Evolutionary conservation across 1,284 basidiomycete genomes (phyloP).

Genomic region (Ceratobasidium sp.): DNA sequence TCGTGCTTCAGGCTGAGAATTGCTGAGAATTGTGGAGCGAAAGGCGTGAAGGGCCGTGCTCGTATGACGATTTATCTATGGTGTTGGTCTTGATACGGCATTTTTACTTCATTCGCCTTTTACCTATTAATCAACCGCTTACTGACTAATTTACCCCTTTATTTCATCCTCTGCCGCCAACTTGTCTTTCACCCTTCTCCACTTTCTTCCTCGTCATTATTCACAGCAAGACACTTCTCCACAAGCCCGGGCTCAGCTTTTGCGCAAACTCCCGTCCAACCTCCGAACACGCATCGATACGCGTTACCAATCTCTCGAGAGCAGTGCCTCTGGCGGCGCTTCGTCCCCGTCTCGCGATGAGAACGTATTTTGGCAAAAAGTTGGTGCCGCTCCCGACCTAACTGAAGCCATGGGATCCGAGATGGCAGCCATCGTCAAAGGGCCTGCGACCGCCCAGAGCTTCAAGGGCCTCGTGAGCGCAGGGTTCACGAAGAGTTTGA

Average conservation of each 20-base stretch:
- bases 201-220: constrained; percentile 7
- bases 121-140: constrained; percentile 6
- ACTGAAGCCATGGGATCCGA: constrained; percentile 63
- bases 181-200: not conserved
- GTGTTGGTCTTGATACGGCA: constrained; percentile 4
- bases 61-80: not conserved
- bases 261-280: constrained; percentile 78
- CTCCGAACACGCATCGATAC: constrained; percentile 68
- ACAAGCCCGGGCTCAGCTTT: constrained; percentile 73
- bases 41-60: not conserved
- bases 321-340: constrained; percentile 51
- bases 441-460: constrained; percentile 85
- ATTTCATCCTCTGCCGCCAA: not conserved
- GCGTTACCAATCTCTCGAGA: constrained; percentile 56
- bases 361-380: constrained; percentile 75
- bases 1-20: not conserved
- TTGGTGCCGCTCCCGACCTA: constrained; percentile 73
- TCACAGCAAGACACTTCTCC: constrained; percentile 72
- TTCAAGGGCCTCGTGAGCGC: constrained; percentile 89
- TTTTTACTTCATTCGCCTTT: constrained; percentile 29
- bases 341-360: constrained; percentile 63
- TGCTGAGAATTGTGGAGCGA: not conserved
- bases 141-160: constrained; percentile 12
- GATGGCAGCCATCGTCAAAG: constrained; percentile 79
- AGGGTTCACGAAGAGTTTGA: constrained; percentile 79